Conservation (phyloP, 148 eudicot species). For the Oxyria digyna region DNA sequence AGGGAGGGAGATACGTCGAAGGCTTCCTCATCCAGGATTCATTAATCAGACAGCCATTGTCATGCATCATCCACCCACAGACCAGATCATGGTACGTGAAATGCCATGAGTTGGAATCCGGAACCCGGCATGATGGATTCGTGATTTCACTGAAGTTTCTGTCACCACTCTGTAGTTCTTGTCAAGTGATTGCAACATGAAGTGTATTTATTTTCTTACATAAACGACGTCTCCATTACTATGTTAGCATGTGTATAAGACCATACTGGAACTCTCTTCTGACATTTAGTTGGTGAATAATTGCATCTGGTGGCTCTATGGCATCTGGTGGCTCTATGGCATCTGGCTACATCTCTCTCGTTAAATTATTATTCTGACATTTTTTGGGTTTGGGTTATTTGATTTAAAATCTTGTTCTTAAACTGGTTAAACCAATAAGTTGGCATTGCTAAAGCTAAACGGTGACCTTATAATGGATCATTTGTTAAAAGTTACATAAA, state of each 20-base stretch:
- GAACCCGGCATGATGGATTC: not conserved
- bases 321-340: not conserved
- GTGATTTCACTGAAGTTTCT: not conserved
- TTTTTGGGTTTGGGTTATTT: no score
- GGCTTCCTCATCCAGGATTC: conserved; percentile 75
- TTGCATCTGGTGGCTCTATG: not conserved
- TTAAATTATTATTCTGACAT: not conserved
- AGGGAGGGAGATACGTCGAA: conserved; percentile 79
- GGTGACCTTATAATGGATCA: no score
- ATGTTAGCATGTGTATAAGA: not conserved
- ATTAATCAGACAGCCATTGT: conserved; percentile 42
- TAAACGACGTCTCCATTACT: not conserved
- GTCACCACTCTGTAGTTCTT: not conserved
- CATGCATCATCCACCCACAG: conserved; percentile 55
- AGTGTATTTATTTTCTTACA: not conserved
- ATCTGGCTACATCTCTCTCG: no score
- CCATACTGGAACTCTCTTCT: not conserved
- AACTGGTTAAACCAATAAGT: no score
- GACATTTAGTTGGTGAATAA: not conserved
- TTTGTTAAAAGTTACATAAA: no score
- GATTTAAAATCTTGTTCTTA: no score
- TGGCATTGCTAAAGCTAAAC: no score
- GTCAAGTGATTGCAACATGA: not conserved
- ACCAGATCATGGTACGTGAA: conserved; percentile 63
- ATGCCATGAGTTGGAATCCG: not conserved